Percentiles rank a stretch among this genome's conserved stretches.
phyloP scores from a whole-genome alignment of 2,329 filamentous ascomycete genomes.

The Didymella keratinophila region DNA sequence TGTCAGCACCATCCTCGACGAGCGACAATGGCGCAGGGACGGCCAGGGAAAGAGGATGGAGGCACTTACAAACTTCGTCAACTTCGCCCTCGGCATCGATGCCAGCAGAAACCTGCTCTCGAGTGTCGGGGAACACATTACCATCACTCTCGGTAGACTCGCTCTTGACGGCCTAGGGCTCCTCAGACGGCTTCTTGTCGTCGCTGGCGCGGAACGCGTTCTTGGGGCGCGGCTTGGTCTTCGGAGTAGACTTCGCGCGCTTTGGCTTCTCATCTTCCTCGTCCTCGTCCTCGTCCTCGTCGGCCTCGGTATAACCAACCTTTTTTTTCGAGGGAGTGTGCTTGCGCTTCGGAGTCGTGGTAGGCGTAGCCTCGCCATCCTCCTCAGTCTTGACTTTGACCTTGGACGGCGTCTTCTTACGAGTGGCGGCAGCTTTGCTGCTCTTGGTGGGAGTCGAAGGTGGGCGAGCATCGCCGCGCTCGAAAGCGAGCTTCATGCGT shows the following conservation, averaged over 20 bases:
- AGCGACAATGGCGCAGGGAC: background rate
- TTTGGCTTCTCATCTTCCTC: background rate
- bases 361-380: background rate
- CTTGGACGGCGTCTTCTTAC: conserved; percentile 18
- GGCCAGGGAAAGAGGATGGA: background rate
- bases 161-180: background rate
- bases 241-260: background rate
- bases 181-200: background rate
- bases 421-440: conserved; percentile 3
- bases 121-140: background rate
- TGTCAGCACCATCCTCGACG: background rate
- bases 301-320: background rate
- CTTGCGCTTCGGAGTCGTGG: conserved; percentile 33
- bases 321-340: conserved; percentile 20
- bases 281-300: conserved; percentile 3
- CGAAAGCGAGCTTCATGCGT: conserved; percentile 43
- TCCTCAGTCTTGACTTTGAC: conserved; percentile 12
- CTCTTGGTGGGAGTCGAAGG: conserved; percentile 6
- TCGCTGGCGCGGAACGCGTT: conserved; percentile 7
- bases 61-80: conserved; percentile 11
- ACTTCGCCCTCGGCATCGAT: background rate
- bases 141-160: conserved; percentile 9
- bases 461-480: conserved; percentile 24
- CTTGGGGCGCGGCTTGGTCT: background rate
- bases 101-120: background rate